Base-by-base conservation (phyloP, 306 rosid species). In the Biancaea sappan region DNA sequence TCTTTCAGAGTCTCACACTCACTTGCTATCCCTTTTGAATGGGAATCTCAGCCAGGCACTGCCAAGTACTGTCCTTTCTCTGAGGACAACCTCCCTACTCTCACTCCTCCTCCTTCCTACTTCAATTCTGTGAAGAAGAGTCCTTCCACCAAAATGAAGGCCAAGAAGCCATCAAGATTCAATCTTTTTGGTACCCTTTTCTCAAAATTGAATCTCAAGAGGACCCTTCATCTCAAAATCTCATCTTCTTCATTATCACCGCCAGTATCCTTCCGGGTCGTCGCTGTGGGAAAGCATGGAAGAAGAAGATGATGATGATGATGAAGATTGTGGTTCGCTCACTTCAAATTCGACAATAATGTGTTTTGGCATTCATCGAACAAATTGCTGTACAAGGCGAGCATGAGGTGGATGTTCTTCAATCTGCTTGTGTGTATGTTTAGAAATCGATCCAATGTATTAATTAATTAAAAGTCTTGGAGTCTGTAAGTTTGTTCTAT, bases 11-110 rank as follows among this genome's bases (percentile, higher is more conserved):
- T 91, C 35, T 54, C 34, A n/a, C n/a, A n/a, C 24, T n/a, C 89
- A 6, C 79, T 89, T 32, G 83, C 88, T 2, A 76, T 94, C 5
- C 96, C 98, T 0, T 91, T 94, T 74, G 54, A 74, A 26, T 94
- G 96, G 97, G 98, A 94, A 69, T 91, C 97, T 68, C 82, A 75
- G 43, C 98, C 98, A 21, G 97, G 98, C 1, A 94, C 94, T 1
- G 96, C 98, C 0, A 91, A 89, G 52, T 44, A 80, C 46, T 11
- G 11, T 60, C 15, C 65, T n/a, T 72, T 85, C 61, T 72, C 83
- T 43, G 84, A 88, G 15, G 64, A 65, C 72, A 65, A 81, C 15
- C 76, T 89, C 6, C 94, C 97, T 51, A 94, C 96, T 63, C 87
- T 94, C 0, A 89, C 96, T 63, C 98, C 97, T 44, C 97, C 97